These are phyloP conservation scores for Noccaea caerulescens DNA, from an alignment of 345 rosid genomes.

Conservation along the genomic window DNA sequence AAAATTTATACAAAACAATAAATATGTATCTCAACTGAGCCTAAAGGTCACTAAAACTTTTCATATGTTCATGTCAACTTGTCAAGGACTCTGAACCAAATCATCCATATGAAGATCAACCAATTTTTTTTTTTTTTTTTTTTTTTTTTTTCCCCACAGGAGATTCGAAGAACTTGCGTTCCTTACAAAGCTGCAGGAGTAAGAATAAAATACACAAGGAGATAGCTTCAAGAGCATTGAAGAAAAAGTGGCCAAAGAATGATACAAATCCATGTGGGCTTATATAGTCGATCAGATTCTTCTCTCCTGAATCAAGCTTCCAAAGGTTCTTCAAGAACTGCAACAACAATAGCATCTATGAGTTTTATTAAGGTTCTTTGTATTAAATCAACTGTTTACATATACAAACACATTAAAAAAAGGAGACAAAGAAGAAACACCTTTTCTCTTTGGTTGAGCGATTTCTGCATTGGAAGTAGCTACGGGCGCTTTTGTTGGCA, in stretches of 20 bases:
- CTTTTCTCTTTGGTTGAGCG: conserved; percentile 58
- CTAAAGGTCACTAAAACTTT: not conserved
- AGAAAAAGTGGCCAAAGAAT: conserved; percentile 28
- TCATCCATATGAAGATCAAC: not conserved
- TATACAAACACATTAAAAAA: conserved; percentile 24
- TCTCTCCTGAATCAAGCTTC: conserved; percentile 56
- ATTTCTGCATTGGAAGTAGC: conserved; percentile 49
- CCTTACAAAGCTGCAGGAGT: conserved; percentile 25
- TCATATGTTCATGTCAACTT: not conserved
- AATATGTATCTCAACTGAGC: no score
- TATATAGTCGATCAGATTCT: conserved; percentile 8
- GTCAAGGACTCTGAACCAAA: not conserved
- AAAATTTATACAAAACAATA: no score
- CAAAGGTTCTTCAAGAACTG: conserved; percentile 87
- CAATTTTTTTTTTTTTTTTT: not conserved
- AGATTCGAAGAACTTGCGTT: conserved; percentile 6
- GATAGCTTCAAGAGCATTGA: not conserved
- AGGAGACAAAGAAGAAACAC: conserved; percentile 36
- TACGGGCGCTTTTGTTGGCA: conserved; percentile 68
- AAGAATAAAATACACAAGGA: conserved; percentile 30
- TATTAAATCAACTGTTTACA: conserved; percentile 1
- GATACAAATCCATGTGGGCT: not conserved
- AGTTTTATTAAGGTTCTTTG: conserved; percentile 4
- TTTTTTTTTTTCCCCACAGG: not conserved
- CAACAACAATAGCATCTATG: conserved; percentile 10